Evolutionary conservation across 352 stramenopile species (phyloP).

Genomic region (Elongisporangium undulatum): DNA sequence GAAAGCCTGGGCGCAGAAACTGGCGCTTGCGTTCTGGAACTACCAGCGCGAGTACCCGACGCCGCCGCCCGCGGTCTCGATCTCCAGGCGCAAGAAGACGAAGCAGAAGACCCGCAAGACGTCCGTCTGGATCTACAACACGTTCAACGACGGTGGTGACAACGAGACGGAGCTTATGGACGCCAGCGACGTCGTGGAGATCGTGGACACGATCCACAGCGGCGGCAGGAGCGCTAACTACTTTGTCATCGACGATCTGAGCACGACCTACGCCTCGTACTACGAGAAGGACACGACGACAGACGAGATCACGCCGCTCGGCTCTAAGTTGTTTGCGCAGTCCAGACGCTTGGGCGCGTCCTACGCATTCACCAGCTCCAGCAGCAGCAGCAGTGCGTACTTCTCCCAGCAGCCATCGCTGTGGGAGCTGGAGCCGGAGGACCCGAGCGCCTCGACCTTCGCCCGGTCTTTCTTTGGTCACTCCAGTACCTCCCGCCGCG

Average conservation of each 20-base stretch:
- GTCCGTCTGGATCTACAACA: not conserved
- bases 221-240: not conserved
- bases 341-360: not conserved
- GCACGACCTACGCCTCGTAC: not conserved
- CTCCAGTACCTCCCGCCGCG: not conserved
- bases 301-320: not conserved
- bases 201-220: not conserved
- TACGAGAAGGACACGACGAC: not conserved
- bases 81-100: not conserved
- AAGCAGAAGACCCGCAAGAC: not conserved
- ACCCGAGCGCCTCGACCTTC: not conserved
- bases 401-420: not conserved
- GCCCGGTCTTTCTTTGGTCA: not conserved
- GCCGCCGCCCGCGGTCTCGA: not conserved
- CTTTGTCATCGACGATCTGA: not conserved
- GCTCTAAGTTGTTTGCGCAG: not conserved
- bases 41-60: constrained; percentile 2
- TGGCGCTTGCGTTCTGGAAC: constrained; percentile 27
- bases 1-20: constrained; percentile 40
- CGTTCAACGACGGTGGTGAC: not conserved
- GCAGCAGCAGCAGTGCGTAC: not conserved
- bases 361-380: not conserved
- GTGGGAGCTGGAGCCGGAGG: not conserved
- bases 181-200: not conserved
- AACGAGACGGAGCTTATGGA: not conserved